Conservation (phyloP, 75 land plant genomes). For the Sequoia sempervirens region DNA sequence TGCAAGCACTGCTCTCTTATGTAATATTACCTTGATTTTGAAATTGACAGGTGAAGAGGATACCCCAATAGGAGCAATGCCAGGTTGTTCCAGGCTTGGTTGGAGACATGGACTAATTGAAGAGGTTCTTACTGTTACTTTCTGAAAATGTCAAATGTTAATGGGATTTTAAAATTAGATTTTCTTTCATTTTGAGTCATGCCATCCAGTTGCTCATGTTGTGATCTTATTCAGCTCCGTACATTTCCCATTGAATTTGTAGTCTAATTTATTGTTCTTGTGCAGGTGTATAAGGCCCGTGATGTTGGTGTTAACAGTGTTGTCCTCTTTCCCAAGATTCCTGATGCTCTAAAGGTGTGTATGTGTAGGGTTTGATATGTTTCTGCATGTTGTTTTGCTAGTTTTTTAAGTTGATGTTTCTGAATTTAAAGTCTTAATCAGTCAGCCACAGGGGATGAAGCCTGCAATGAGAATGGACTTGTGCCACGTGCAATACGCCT, state of each 20-base stretch:
- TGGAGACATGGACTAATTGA: conserved; percentile 97
- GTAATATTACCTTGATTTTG: not conserved
- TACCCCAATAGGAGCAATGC: conserved; percentile 99
- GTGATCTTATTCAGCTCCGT: not conserved
- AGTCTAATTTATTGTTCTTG: not conserved
- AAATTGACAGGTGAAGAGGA: conserved; percentile 73
- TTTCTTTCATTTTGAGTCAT: not conserved
- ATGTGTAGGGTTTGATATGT: conserved; percentile 7
- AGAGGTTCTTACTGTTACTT: conserved; percentile 46
- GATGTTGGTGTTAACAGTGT: conserved; percentile 97
- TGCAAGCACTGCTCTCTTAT: not conserved
- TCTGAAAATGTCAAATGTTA: not conserved
- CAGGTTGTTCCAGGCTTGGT: conserved; percentile 96
- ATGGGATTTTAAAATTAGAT: not conserved
- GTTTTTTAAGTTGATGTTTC: not conserved
- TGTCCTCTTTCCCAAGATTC: conserved; percentile 96
- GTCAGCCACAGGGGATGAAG: conserved; percentile 94
- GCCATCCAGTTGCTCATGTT: not conserved
- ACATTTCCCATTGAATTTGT: not conserved
- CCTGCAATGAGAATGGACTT: conserved; percentile 86
- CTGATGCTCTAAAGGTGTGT: conserved; percentile 91
- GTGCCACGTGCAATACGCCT: conserved; percentile 87
- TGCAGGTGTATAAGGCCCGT: conserved; percentile 89
- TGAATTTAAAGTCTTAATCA: conserved; percentile 16
- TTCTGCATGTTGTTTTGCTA: conserved; percentile 4